phyloP scores from a whole-genome alignment of 768 basidiomycete species.

The Amyloporia xantha region DNA sequence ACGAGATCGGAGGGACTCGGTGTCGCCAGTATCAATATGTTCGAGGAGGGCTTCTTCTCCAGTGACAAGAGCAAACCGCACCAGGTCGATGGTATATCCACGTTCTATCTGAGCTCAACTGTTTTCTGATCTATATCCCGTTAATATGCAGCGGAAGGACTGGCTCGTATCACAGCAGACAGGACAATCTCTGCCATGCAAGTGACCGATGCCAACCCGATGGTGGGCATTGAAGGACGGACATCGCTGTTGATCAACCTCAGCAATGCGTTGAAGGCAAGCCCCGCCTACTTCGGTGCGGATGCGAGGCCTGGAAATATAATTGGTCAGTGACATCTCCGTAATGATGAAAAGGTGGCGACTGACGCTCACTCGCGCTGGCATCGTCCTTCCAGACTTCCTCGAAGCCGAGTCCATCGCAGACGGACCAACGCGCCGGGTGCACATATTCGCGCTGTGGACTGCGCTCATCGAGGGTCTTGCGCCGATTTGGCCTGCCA shows the following conservation, averaged over 20 bases:
- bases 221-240: slow-evolving; percentile 88
- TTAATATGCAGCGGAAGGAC: slow-evolving; percentile 51
- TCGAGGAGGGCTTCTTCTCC: slow-evolving; percentile 76
- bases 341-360: background rate
- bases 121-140: background rate
- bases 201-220: slow-evolving; percentile 68
- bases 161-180: slow-evolving; percentile 56
- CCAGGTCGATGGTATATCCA: slow-evolving; percentile 78
- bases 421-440: slow-evolving; percentile 33
- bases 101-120: slow-evolving; percentile 8
- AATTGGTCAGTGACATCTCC: slow-evolving; percentile 45
- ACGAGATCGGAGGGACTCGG: slow-evolving; percentile 77
- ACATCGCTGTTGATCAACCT: slow-evolving; percentile 70
- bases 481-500: slow-evolving; percentile 82
- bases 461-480: slow-evolving; percentile 74
- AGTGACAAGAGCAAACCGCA: slow-evolving; percentile 51
- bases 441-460: slow-evolving; percentile 80
- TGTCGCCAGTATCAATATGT: slow-evolving; percentile 90
- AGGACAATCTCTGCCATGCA: slow-evolving; percentile 69
- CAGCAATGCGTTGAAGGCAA: slow-evolving; percentile 58
- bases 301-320: slow-evolving; percentile 78
- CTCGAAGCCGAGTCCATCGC: slow-evolving; percentile 49
- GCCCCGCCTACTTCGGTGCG: slow-evolving; percentile 63
- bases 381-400: slow-evolving; percentile 64
- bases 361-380: too few species aligned